A percentile compares a stretch with the other conserved stretches of the same genome.
phyloP scores from a whole-genome alignment of 768 basidiomycete species.

The Boletus rex-veris region DNA sequence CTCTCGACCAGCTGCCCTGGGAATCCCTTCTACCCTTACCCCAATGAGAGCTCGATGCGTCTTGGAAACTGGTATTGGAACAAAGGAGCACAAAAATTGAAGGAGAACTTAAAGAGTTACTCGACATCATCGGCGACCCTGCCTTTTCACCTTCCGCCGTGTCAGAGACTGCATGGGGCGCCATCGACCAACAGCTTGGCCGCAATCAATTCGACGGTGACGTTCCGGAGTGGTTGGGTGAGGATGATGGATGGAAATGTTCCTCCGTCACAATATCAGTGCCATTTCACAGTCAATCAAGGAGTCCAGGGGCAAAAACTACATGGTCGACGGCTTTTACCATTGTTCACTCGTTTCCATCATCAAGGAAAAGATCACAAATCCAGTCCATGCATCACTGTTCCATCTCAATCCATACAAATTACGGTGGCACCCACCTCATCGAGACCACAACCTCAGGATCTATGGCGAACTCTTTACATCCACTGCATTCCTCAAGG shows the following conservation, averaged over 20 bases:
- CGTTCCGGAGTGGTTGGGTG: not conserved
- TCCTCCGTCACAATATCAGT: not conserved
- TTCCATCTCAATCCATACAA: not conserved
- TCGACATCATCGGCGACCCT: not conserved
- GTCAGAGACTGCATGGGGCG: not conserved
- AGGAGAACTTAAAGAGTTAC: not conserved
- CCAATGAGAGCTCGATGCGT: not conserved
- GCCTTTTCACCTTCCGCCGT: not conserved
- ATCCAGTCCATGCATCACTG: not conserved
- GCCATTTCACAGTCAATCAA: not conserved
- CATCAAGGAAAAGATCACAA: not conserved
- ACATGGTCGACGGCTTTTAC: not conserved
- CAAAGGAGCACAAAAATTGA: not conserved
- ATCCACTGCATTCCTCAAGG: not conserved
- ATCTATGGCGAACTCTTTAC: not conserved
- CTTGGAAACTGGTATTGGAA: not conserved
- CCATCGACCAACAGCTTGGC: not conserved
- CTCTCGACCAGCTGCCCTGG: no score
- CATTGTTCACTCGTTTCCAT: not conserved
- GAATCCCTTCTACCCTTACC: not conserved
- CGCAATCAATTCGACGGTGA: not conserved
- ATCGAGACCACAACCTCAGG: not conserved
- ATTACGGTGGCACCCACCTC: not conserved
- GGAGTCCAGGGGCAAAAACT: not conserved
- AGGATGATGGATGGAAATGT: not conserved